Evolutionary conservation across 2,329 filamentous ascomycete species (phyloP).

Genomic region (Penicillium sp.): DNA sequence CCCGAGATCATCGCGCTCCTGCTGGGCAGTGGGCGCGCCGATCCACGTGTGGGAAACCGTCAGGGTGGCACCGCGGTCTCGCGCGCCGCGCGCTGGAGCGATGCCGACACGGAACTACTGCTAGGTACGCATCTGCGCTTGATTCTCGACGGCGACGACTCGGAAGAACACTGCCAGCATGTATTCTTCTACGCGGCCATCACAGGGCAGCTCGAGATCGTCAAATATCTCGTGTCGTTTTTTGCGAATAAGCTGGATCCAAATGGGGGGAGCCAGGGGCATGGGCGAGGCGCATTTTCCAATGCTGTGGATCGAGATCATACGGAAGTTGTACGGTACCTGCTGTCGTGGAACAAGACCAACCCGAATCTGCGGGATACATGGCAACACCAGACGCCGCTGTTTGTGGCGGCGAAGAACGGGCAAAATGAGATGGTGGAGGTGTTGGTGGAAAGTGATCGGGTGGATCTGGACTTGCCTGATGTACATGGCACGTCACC

Average conservation of each 20-base stretch:
- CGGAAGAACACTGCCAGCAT: conserved; percentile 15
- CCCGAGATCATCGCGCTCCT: conserved; percentile 10
- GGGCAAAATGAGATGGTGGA: conserved; percentile 12
- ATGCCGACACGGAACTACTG: conserved; percentile 9
- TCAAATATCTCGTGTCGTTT: conserved; percentile 15
- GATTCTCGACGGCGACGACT: conserved; percentile 15
- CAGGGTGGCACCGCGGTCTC: conserved; percentile 17
- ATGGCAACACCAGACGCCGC: conserved; percentile 18
- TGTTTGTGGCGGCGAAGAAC: conserved; percentile 14
- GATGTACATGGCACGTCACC: conserved; percentile 18
- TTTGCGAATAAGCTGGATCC: conserved; percentile 17
- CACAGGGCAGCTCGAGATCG: conserved; percentile 16
- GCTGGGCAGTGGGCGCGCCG: conserved; percentile 8
- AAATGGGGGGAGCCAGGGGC: conserved; percentile 12
- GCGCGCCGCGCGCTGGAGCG: conserved; percentile 5
- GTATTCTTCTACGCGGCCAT: conserved; percentile 21
- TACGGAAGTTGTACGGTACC: conserved; percentile 11
- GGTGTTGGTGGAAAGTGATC: conserved; percentile 9
- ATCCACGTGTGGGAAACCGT: conserved; percentile 14
- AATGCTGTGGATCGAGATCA: conserved; percentile 16
- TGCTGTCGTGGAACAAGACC: conserved; percentile 16
- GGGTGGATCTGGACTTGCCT: conserved; percentile 15
- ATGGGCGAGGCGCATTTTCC: conserved; percentile 17
- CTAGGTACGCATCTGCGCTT: conserved; percentile 16
- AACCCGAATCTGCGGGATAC: conserved; percentile 18